Evolutionary conservation across 306 rosid genomes (phyloP).

Genomic region (Lagenaria siceraria): DNA sequence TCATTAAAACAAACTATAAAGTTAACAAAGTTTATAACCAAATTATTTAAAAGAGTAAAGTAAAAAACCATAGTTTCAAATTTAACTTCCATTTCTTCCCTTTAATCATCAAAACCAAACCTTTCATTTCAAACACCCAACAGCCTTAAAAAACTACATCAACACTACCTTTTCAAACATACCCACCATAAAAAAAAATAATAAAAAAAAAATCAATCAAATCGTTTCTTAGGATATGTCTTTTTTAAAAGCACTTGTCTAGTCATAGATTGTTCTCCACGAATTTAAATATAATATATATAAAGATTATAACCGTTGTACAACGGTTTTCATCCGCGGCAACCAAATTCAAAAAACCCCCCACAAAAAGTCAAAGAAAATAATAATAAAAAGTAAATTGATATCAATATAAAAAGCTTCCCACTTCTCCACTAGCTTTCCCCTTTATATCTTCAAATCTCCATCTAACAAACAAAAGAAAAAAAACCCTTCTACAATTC

Average conservation of each 20-base stretch:
- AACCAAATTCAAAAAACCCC: conserved; percentile 42
- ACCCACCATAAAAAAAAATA: background rate
- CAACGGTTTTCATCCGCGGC: conserved; percentile 78
- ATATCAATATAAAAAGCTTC: conserved; percentile 8
- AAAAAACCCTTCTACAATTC: background rate
- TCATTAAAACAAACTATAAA: background rate
- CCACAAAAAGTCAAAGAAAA: conserved; percentile 16
- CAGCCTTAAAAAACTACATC: too few relatives aligned
- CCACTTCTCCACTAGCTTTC: conserved; percentile 11
- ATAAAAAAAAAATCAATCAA: background rate
- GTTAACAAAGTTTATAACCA: too few relatives aligned
- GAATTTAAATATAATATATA: background rate
- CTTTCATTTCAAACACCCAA: background rate
- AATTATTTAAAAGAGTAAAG: too few relatives aligned
- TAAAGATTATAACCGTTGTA: conserved; percentile 38
- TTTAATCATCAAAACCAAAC: background rate
- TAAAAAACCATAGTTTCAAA: background rate
- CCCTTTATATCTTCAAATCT: conserved; percentile 17
- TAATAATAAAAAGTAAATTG: conserved; percentile 20
- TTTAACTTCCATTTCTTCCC: background rate
- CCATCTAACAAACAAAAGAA: background rate
- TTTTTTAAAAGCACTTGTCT: background rate
- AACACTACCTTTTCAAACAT: background rate
- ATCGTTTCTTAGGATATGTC: background rate
- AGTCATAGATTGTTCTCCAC: background rate